Evolutionary conservation across 2,329 filamentous ascomycete genomes (phyloP), one percentile per base, ranked within the genome.

Genomic region (Fusarium sacchari): DNA sequence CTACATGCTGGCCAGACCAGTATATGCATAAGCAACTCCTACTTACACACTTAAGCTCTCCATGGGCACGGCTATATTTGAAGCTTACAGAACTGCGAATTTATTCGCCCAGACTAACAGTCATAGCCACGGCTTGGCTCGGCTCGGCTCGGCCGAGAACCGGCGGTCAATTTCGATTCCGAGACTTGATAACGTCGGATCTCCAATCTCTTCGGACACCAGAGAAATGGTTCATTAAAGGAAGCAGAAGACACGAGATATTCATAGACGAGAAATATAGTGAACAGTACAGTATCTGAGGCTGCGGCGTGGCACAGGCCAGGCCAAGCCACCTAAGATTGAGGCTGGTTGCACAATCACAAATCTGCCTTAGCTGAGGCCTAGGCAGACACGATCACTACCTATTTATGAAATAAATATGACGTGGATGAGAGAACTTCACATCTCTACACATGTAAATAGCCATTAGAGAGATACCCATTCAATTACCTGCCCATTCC

Each of bases 331-430:
- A 30, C 30, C 13, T n/a, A 9, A 32, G 37, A 22, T 24, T 36
- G 18, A 26, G 11, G 55, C 40, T 47, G 55, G 36, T 47, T 58
- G 40, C 39, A 34, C n/a, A 47, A 14, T 15, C 28, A 11, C 22
- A 20, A 72, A 24, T 71, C 64, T 57, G 69, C 69, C 69, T 69
- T 69, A 39, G 64, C 58, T 60, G 42, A 22, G 24, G 24, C 26
- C 20, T 20, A 72, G 69, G 69, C 58, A 60, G 53, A 69, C 57
- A 56, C 13, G 3, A 6, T 36, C 5, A 20, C 7, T 28, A 2
- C 8, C 12, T 1, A 37, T 20, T 17, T 1, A 37, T 20, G 13
- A 34, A 13, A 20, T 34, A 14, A 10, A 9, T 20, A 3, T 11
- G 8, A 13, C 3, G 3, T 2, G 6, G 12, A 13, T 17, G 20